Percentiles rank a stretch among this genome's conserved stretches.
Conservation (phyloP, 208 protist species). For the Crithidia acanthocephali region DNA sequence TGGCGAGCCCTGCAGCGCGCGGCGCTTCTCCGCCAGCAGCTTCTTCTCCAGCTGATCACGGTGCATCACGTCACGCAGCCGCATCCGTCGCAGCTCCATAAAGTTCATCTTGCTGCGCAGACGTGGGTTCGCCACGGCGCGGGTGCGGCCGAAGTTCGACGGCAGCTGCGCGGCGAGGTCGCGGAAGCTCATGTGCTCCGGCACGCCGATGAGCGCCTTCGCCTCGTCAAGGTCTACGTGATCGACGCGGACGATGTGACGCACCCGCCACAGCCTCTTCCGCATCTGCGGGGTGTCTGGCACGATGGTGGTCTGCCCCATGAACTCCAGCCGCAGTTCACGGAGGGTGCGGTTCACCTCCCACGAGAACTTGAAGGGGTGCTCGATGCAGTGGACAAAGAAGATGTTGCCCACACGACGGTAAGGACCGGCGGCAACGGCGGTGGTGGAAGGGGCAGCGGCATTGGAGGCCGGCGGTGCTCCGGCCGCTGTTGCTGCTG, state of each 20-base stretch:
- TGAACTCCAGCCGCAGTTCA: slow-evolving; percentile 84
- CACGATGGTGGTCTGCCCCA: slow-evolving; percentile 81
- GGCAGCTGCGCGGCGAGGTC: slow-evolving; percentile 74
- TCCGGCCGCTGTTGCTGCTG: background rate
- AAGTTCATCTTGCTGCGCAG: slow-evolving; percentile 83
- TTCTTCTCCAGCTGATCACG: slow-evolving; percentile 77
- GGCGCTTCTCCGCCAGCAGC: slow-evolving; percentile 65
- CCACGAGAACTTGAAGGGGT: slow-evolving; percentile 88
- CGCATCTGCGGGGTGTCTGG: slow-evolving; percentile 78
- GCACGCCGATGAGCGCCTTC: slow-evolving; percentile 76
- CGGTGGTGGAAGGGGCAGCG: slow-evolving; percentile 19
- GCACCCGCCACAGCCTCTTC: slow-evolving; percentile 78
- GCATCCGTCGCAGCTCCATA: slow-evolving; percentile 81
- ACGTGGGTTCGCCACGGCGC: slow-evolving; percentile 40
- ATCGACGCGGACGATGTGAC: slow-evolving; percentile 79
- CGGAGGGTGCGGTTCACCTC: slow-evolving; percentile 86
- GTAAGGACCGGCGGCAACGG: slow-evolving; percentile 60
- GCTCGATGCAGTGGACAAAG: slow-evolving; percentile 80
- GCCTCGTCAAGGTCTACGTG: slow-evolving; percentile 84
- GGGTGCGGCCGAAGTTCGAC: slow-evolving; percentile 60
- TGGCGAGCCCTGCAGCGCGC: slow-evolving; percentile 11
- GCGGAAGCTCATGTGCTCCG: slow-evolving; percentile 76
- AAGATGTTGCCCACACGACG: slow-evolving; percentile 85
- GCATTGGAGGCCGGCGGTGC: background rate
- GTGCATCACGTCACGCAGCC: slow-evolving; percentile 82